Evolutionary conservation across 202 grass and related monocot species (phyloP), one percentile per base, ranked within the genome.

Genomic region (Alloteropsis angusta): DNA sequence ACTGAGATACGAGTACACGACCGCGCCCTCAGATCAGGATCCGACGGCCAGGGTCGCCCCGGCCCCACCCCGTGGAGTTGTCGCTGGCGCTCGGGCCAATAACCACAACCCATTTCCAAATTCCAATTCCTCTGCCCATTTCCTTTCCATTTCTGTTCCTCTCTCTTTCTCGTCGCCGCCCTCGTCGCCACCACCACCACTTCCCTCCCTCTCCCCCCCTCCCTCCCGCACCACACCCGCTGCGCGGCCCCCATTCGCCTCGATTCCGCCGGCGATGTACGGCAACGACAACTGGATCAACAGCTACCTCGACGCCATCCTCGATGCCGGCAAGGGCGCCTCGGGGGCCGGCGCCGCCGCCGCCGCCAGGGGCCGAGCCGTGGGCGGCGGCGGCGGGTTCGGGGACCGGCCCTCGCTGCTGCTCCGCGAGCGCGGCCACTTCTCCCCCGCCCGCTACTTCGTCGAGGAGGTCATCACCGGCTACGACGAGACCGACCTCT

Each of bases 381-480:
- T 43, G 0, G 45, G 67, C 12, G 80, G 81, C 4, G 43, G 75
- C 13, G 15, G 60, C 36, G 81, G 86, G 12, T 58, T 14, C 8
- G 79, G 49, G 9, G 72, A 85, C 42, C 65, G 87, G 25, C 87
- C 72, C 34, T 99, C 96, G 16, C 82, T 99, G 14, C 92, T 99
- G 8, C 92, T 99, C 30, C 72, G 96, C 39, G 96, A 99, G 92
- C 77, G 96, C 22, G 96, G 96, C 19, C 87, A 91, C 80, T 99
- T 93, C 84, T 93, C 84, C 71, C 96, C 96, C 18, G 85, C 92
- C 2, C 88, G 92, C 8, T 99, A 96, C 84, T 99, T 99, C 76
- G 96, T 99, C n/a, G 96, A 99, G 85, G 96, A 99, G 83, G 96
- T 99, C 83, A 93, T 99, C 86, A 95, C 96, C 74, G 88, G 96